Evolutionary conservation across 2,329 filamentous ascomycete genomes (phyloP), one percentile per base, ranked within the genome.

Genomic region (Elsinoe australis): DNA sequence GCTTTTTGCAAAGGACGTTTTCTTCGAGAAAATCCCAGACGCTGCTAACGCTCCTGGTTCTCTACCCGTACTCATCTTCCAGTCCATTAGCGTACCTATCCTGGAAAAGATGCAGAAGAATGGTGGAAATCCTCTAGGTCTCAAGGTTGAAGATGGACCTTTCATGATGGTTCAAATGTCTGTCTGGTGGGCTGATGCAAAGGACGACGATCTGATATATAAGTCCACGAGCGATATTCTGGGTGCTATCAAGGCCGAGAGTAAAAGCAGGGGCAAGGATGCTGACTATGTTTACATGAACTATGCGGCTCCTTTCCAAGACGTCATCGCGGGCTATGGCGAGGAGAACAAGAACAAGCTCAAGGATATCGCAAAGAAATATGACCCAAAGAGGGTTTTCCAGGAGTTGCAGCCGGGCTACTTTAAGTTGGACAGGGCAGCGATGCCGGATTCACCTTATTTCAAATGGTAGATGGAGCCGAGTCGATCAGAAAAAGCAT

Each of bases 301-400:
- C 49, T 53, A 56, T 34, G 56, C 56, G 3, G 49, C 42, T 33
- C 46, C 45, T 22, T 49, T 36, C 17, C 55, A 58, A 45, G 53
- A 58, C 18, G 51, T 55, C 6, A 50, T 57, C 10, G 46, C 48
- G 8, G 47, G 53, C 22, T 58, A 59, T 35, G 56, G 56, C 18
- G 44, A 17, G 28, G 51, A 51, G 31, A 57, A 54, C 33, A 42
- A 49, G 44, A 35, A 49, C 42, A 46, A 49, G 36, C 21, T 59
- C 50, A 49, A 44, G 19, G 32, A 48, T 4, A 49, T 56, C 10
- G 47, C 49, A 10, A 38, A 39, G 31, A 52, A 50, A 39, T 55
- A 53, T 31, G 56, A 57, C 47, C 54, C 56, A 9, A 36, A 51
- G 32, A 35, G 49, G 6, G 52, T 57, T 12, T 58, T 59, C 38